Evolutionary conservation across 192 early-diverging fungal species (phyloP).

Genomic region (Podila minutissima): DNA sequence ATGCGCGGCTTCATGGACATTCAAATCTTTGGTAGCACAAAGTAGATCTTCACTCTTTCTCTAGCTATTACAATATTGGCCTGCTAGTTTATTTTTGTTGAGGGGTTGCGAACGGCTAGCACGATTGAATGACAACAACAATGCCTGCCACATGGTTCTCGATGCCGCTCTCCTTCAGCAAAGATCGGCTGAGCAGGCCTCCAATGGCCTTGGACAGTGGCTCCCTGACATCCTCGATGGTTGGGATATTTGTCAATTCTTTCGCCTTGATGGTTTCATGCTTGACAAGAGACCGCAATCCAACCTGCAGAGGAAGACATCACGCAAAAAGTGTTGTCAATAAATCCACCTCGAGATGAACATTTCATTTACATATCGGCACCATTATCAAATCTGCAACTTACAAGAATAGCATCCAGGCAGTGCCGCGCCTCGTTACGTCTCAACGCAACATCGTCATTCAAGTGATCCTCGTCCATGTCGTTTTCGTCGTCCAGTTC

Average conservation of each 20-base stretch:
- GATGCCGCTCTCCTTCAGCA: slow-evolving; percentile 17
- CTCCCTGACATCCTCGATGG: slow-evolving; percentile 29
- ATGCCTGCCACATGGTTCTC: slow-evolving; percentile 19
- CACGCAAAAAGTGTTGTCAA: not conserved
- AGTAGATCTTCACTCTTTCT: too few species aligned
- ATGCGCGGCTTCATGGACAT: too few species aligned
- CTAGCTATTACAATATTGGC: not conserved
- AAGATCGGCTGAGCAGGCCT: slow-evolving; percentile 4
- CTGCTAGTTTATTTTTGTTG: not conserved
- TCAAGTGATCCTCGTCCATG: slow-evolving; percentile 26
- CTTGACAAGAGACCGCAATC: slow-evolving; percentile 31
- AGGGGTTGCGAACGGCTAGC: slow-evolving; percentile 1
- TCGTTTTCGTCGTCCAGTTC: slow-evolving; percentile 28
- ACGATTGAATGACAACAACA: slow-evolving; percentile 30
- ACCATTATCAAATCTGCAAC: not conserved
- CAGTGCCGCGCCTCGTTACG: slow-evolving; percentile 55
- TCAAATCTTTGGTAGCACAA: too few species aligned
- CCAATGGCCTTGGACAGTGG: slow-evolving; percentile 36
- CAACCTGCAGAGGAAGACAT: slow-evolving; percentile 5
- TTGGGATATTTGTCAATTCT: not conserved
- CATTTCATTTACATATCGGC: not conserved
- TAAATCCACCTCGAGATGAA: too few species aligned
- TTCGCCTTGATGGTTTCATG: slow-evolving; percentile 17
- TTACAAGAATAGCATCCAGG: slow-evolving; percentile 62
- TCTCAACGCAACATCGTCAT: slow-evolving; percentile 8